Evolutionary conservation across 2,329 filamentous ascomycete species (phyloP).

Genomic region (Botrytis tulipae): DNA sequence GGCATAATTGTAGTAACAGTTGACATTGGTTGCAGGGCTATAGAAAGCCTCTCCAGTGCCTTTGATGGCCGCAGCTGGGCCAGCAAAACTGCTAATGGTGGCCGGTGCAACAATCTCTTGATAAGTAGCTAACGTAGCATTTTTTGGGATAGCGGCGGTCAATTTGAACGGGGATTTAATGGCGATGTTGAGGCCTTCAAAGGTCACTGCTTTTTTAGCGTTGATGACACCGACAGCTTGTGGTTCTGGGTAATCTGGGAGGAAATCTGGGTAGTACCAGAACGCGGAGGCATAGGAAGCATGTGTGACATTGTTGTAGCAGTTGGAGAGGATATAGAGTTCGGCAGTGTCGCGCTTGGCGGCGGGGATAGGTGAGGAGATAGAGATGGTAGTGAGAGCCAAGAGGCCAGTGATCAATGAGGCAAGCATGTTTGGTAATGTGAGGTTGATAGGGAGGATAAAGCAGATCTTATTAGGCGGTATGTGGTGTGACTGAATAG

Average conservation of each 20-base stretch:
- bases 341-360: conserved; percentile 16
- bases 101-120: conserved; percentile 8
- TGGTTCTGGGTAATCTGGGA: conserved; percentile 8
- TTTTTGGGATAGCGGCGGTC: neutral
- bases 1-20: conserved; percentile 10
- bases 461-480: neutral
- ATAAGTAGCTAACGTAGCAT: neutral
- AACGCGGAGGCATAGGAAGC: conserved; percentile 14
- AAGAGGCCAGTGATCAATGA: conserved; percentile 11
- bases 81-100: conserved; percentile 9
- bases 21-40: neutral
- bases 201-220: conserved; percentile 1
- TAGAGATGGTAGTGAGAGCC: neutral
- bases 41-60: conserved; percentile 12
- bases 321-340: conserved; percentile 17
- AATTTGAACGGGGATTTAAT: neutral
- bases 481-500: neutral
- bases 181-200: neutral
- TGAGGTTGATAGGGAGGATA: neutral
- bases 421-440: neutral
- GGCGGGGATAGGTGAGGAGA: conserved; percentile 1
- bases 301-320: conserved; percentile 14
- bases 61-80: neutral
- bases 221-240: conserved; percentile 12
- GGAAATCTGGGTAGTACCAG: conserved; percentile 18